Evolutionary conservation across 192 early-diverging fungal genomes (phyloP).

Genomic region (Coemansia aciculifera): DNA sequence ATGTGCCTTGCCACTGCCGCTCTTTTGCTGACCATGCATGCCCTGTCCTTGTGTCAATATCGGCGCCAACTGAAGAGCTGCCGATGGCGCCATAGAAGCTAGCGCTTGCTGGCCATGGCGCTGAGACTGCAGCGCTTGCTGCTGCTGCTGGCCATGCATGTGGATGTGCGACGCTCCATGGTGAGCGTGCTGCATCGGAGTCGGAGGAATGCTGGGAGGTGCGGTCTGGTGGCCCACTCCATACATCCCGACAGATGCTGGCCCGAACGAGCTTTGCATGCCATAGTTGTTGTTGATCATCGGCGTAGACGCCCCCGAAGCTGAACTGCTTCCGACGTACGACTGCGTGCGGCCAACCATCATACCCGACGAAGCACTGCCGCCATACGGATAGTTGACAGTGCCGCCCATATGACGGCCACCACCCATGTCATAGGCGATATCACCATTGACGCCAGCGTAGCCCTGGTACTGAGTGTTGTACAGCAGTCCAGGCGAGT

Average conservation of each 20-base stretch:
- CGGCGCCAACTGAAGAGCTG: neutral
- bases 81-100: neutral
- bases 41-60: neutral
- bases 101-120: constrained; percentile 25
- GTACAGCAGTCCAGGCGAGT: constrained; percentile 18
- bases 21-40: constrained; percentile 42
- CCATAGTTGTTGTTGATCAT: constrained; percentile 30
- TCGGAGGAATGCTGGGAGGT: constrained; percentile 17
- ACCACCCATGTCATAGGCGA: constrained; percentile 19
- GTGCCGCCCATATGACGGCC: constrained; percentile 16
- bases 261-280: constrained; percentile 28
- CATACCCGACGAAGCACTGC: constrained; percentile 20
- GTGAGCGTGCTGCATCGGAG: constrained; percentile 39
- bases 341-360: constrained; percentile 23
- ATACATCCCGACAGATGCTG: constrained; percentile 15
- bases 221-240: constrained; percentile 27
- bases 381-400: constrained; percentile 25
- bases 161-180: constrained; percentile 34
- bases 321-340: constrained; percentile 16
- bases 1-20: constrained; percentile 24
- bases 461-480: constrained; percentile 27
- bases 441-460: constrained; percentile 6
- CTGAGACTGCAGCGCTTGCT: constrained; percentile 17
- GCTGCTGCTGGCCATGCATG: constrained; percentile 21
- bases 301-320: constrained; percentile 23